These are phyloP conservation scores for Gossypium arboreum DNA, from an alignment of 345 rosid species.

Conservation along the genomic window DNA sequence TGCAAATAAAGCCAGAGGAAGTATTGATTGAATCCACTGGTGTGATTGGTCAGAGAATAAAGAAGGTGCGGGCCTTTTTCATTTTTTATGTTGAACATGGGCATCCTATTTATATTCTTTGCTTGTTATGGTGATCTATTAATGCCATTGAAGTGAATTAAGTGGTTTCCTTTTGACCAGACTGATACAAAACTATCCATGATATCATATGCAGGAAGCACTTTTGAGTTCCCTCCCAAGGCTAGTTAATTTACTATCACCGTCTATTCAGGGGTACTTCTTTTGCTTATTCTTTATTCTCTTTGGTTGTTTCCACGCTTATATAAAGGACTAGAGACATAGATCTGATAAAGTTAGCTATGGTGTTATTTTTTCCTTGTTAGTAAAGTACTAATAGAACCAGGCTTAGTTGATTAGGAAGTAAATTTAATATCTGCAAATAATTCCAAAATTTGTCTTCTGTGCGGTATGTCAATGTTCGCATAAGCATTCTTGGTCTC, in stretches of 20 bases:
- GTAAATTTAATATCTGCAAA: conserved; percentile 11
- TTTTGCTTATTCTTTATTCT: conserved; percentile 7
- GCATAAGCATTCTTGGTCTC: conserved; percentile 19
- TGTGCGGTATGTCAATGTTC: neutral
- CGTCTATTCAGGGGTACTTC: conserved; percentile 60
- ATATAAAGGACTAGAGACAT: neutral
- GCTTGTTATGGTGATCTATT: conserved; percentile 6
- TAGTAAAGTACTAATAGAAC: neutral
- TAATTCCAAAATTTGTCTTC: neutral
- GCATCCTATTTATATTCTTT: neutral
- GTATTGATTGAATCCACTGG: conserved; percentile 91
- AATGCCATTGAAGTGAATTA: neutral
- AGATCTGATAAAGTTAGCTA: neutral
- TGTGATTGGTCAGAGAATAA: conserved; percentile 88
- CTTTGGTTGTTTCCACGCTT: neutral
- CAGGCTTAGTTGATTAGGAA: neutral
- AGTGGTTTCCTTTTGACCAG: neutral
- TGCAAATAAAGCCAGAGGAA: conserved; percentile 54
- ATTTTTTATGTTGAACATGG: neutral
- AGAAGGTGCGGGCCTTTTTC: conserved; percentile 44
- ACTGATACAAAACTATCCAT: neutral
- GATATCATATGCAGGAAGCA: conserved; percentile 51
- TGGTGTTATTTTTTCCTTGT: conserved; percentile 3
- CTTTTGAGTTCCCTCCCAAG: conserved; percentile 76
- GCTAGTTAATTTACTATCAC: conserved; percentile 54